Base-by-base conservation (phyloP, 2,329 filamentous ascomycete species). In the Cyphellophora attinorum region DNA sequence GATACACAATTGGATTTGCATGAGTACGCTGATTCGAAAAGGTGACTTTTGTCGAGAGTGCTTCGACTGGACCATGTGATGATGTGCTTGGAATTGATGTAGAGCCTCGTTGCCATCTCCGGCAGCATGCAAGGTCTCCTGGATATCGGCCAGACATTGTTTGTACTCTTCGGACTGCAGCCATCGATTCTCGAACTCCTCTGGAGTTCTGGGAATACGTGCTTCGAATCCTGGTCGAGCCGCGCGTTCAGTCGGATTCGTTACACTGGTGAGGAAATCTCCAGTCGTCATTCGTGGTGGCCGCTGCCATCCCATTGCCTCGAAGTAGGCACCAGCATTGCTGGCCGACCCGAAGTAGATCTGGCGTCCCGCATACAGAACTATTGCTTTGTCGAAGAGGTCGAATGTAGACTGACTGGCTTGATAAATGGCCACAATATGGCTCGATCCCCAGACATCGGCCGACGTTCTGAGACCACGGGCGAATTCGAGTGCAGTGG, bases 361-460 rank as follows among this genome's bases (percentile, higher is more conserved):
- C 45, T 82, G 56, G 41, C 75, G 73, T 31, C 78, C 78, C 37
- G 76, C 68, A 31, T 82, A 77, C 4, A 83, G 64, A 4, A 83
- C 68, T 0, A 82, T 61, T 0, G 81, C 76, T 49, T 83, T 83
- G 51, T 83, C 78, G 49, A 83, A 82, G 0, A 76, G 63, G 15
- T 78, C 69, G 34, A 67, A 68, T 18, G 67, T 62, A 25, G 54
- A 57, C 39, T 68, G 62, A n/a, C 60, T 62, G 11, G 64, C 65
- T 45, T 68, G 65, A 47, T 77, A 78, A 5, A 76, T 69, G 1
- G 73, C 70, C 16, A 76, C 67, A 11, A 64, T 63, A 39, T 68
- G 64, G 8, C 67, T 61, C 8, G 58, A 63, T 6, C 67, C 66
- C 10, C 54, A 54, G 21, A 74, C 48, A 30, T 73, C 62, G 2